These are phyloP conservation scores for Hypomontagnella monticulosa DNA, from an alignment of 495 filamentous ascomycete species.

Conservation along the genomic window DNA sequence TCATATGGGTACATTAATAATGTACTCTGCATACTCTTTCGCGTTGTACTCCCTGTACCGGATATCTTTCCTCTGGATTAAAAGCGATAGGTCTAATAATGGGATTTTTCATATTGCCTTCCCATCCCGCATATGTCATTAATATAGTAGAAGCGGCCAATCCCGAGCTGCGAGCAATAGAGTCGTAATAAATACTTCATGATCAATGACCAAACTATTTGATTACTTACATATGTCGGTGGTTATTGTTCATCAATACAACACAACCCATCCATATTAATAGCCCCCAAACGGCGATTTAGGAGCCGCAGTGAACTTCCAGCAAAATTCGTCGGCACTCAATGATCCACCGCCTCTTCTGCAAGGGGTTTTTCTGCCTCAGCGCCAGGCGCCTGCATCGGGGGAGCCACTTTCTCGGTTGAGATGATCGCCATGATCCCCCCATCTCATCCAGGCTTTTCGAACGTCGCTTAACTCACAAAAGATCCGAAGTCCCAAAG, in stretches of 20 bases:
- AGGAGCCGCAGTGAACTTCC: conserved; percentile 9
- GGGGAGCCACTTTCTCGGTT: conserved; percentile 36
- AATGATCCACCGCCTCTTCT: conserved; percentile 39
- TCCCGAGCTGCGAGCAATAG: neutral
- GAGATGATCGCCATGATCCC: conserved; percentile 37
- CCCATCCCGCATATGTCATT: conserved; percentile 18
- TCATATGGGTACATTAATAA: neutral
- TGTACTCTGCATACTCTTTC: neutral
- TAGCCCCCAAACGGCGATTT: neutral
- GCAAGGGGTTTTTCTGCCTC: conserved; percentile 31
- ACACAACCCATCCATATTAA: neutral
- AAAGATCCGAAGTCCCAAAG: conserved; percentile 21
- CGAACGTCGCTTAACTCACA: conserved; percentile 24
- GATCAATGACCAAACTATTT: neutral
- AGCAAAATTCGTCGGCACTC: conserved; percentile 23
- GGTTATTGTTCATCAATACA: neutral
- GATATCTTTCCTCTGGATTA: neutral
- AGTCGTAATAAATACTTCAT: neutral
- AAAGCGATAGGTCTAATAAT: conserved; percentile 11
- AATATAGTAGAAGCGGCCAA: conserved; percentile 7
- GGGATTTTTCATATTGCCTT: conserved; percentile 9
- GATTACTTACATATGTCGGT: neutral
- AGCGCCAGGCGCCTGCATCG: conserved; percentile 30
- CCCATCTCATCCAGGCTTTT: conserved; percentile 17
- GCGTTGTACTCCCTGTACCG: neutral